Conservation (phyloP, 371 early-diverging fungal species). For the Haplosporangium sp. region DNA sequence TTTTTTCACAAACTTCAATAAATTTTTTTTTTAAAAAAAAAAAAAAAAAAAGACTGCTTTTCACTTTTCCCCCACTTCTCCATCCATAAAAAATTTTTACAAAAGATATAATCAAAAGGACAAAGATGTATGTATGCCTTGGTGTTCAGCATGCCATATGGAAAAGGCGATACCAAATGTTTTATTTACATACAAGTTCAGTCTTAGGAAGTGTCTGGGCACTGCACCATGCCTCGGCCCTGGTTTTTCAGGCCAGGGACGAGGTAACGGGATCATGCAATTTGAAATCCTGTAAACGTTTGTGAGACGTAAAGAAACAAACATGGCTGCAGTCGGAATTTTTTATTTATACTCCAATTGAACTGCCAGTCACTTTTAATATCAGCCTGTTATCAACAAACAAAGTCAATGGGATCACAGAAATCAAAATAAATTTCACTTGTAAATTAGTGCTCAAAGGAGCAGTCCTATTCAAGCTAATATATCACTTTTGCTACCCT, state of each 20-base stretch:
- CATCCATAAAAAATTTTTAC: too few species aligned
- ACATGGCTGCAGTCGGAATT: neutral
- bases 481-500: neutral
- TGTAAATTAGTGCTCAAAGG: neutral
- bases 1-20: neutral
- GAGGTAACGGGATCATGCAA: slow-evolving; percentile 42
- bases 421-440: neutral
- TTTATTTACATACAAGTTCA: slow-evolving; percentile 42
- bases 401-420: neutral
- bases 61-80: too few species aligned
- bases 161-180: slow-evolving; percentile 35
- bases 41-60: too few species aligned
- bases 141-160: slow-evolving; percentile 48
- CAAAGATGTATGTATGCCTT: slow-evolving; percentile 27
- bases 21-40: neutral
- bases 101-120: neutral
- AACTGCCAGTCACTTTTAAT: neutral
- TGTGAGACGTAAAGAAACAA: slow-evolving; percentile 42
- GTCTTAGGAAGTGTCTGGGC: slow-evolving; percentile 55
- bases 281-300: slow-evolving; percentile 50
- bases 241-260: slow-evolving; percentile 38
- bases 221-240: slow-evolving; percentile 35
- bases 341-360: neutral
- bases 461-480: neutral
- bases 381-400: neutral